phyloP scores from a whole-genome alignment of 495 filamentous ascomycete species.

The Annulohypoxylon maeteangense region DNA sequence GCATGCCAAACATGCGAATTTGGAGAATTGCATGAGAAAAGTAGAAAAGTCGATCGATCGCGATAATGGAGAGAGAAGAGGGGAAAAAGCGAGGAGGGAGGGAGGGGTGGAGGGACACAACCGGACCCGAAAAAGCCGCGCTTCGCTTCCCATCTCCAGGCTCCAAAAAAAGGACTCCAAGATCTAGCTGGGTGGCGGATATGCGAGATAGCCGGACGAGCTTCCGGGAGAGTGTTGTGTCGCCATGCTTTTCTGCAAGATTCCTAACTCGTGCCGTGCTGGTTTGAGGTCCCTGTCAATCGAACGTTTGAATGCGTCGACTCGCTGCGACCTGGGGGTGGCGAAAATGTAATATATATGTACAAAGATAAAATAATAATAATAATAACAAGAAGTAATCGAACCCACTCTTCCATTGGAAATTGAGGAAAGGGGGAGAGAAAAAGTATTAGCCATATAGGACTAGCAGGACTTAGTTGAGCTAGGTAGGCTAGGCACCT shows the following conservation, averaged over 20 bases:
- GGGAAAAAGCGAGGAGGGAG: neutral
- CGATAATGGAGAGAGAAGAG: constrained; percentile 11
- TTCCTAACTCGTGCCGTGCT: constrained; percentile 2
- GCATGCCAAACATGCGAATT: constrained; percentile 24
- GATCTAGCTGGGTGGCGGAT: constrained; percentile 20
- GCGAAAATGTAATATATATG: constrained; percentile 18
- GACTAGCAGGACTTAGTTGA: neutral
- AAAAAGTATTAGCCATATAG: constrained; percentile 1
- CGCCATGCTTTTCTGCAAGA: constrained; percentile 1
- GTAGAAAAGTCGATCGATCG: constrained; percentile 15
- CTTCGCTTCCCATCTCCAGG: neutral
- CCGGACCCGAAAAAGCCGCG: constrained; percentile 14
- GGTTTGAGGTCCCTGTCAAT: constrained; percentile 33
- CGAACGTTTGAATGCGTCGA: constrained; percentile 27
- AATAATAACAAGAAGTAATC: constrained; percentile 3
- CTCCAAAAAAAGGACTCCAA: constrained; percentile 22
- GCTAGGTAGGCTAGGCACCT: neutral
- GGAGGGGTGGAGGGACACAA: constrained; percentile 3
- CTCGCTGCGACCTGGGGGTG: constrained; percentile 28
- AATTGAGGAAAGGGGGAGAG: neutral
- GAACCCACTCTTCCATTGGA: constrained; percentile 15
- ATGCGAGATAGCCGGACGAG: constrained; percentile 41
- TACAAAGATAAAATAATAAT: constrained; percentile 8
- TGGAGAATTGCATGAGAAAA: constrained; percentile 30
- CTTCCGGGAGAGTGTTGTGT: constrained; percentile 15